Base-by-base conservation (phyloP, 2,329 filamentous ascomycete genomes). In the Microdochium nivale region DNA sequence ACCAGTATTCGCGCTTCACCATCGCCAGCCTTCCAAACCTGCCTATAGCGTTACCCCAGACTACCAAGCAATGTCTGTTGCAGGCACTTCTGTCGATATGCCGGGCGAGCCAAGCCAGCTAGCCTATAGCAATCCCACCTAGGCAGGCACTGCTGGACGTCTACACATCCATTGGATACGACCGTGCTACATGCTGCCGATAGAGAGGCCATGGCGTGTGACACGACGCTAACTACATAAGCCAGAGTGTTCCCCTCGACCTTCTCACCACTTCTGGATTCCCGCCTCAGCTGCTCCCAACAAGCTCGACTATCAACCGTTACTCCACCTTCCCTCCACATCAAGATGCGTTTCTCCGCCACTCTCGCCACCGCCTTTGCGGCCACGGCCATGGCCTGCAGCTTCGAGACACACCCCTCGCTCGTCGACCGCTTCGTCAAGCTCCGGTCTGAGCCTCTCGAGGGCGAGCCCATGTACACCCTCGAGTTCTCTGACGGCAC, bases 401-500 rank as follows among this genome's bases (percentile, higher is more conserved):
- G 21, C 40, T 44, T 44, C 40, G 40, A 44, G 40, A 16, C 16
- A 19, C n/a, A 44, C 21, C 40, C 40, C 9, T 21, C 40, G 14
- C 16, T 44, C 14, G 40, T 52, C 55, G 5, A 51, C 55, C 19
- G 57, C 59, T 19, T 54, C 62, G 27, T 57, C 58, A 11, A 50
- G 58, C 25, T 44, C 3, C 40, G 40, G 40, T 3, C 40, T 23
- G 49, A 48, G 48, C 55, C 55, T 10, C 53, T 30, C 19, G 59
- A 56, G 30, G 53, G 56, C 8, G 49, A 55, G 48, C 53, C 60
- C 33, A 50, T 63, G 2, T 61, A 59, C 53, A 62, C 60, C 13
- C 58, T 90, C 54, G 84, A 90, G 69, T 69, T 87, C 9, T 76
- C 75, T n/a, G 83, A 83, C 7, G 83, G 82, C 49, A 76, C 85